Evolutionary conservation across 2,329 filamentous ascomycete genomes (phyloP), one percentile per base, ranked within the genome.

Genomic region (Arachnomyces sp.): DNA sequence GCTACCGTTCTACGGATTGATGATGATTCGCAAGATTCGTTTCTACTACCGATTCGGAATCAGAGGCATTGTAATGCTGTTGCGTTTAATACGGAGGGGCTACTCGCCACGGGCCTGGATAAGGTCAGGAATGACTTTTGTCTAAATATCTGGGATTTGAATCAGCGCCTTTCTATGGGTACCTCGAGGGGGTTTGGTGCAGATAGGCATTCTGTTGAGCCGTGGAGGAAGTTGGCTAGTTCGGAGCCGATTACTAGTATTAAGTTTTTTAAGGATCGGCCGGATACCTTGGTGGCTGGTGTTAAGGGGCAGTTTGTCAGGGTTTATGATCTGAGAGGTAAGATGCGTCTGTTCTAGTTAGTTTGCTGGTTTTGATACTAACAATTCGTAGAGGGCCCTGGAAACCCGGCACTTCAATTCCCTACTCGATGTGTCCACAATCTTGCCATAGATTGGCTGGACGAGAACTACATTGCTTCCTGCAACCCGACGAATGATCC

Each of bases 51-150:
- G 16, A 72, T 79, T 45, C 71, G 75, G 47, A 75, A 77, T 45
- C 77, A 79, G 55, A 68, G 78, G 29, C 76, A 76, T 47, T 81
- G 77, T 57, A 81, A 81, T 56, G 76, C 77, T 2, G 74, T 81
- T 39, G 72, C 77, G 2, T 76, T 81, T 51, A 79, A 70, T 49
- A 61, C 66, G 28, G 61, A 67, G 46, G 73, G 74, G 20, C 64
- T 76, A 40, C 61, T 82, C 34, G 78, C 78, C 2, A 74, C 76
- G 3, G 78, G 76, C 2, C 58, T 81, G 39, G 78, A 81, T 52
- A 70, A 76, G 46, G 76, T 79, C 31, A 69, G 78, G 7, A 80
- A 78, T 36, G 78, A 81, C 58, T 74, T 77, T 40, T 80, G 76
- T 50, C 59, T 82, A 46, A 80, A 80, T 49, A 72, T 81, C 28